phyloP scores from a whole-genome alignment of 2,329 filamentous ascomycete genomes.

The Monilinia polystroma region DNA sequence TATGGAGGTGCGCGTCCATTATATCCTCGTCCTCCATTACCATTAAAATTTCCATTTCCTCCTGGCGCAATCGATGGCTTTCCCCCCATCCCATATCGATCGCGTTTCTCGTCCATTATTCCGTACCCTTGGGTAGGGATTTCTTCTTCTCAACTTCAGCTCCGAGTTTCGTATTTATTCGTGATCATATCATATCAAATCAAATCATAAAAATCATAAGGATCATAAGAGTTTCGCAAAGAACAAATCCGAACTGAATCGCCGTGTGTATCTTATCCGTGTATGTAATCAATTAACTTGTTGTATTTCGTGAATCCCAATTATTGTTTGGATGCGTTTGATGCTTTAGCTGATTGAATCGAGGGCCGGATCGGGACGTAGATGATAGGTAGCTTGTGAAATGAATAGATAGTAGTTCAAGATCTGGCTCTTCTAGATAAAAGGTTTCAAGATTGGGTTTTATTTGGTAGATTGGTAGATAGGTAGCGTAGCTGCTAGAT shows the following conservation, averaged over 20 bases:
- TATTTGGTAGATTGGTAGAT: constrained; percentile 7
- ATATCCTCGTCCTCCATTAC: constrained; percentile 19
- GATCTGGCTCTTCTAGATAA: constrained; percentile 19
- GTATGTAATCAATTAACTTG: background rate
- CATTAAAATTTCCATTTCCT: constrained; percentile 11
- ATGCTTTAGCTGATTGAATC: background rate
- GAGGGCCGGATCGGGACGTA: constrained; percentile 14
- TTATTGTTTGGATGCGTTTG: background rate
- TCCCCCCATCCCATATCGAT: constrained; percentile 16
- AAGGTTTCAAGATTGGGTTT: constrained; percentile 15
- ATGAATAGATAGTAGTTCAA: background rate
- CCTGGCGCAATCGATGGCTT: constrained; percentile 18
- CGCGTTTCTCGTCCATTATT: constrained; percentile 22
- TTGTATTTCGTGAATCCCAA: constrained; percentile 3
- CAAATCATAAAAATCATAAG: background rate
- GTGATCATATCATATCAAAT: constrained; percentile 22
- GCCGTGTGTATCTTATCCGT: background rate
- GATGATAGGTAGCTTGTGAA: constrained; percentile 1
- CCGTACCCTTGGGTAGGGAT: constrained; percentile 21
- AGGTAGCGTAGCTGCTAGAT: background rate
- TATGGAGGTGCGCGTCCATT: constrained; percentile 19
- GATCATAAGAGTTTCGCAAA: constrained; percentile 9
- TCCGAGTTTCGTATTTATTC: constrained; percentile 15
- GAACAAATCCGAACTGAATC: background rate
- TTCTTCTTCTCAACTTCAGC: constrained; percentile 23